Evolutionary conservation across 331 rosid genomes (phyloP), one percentile per base, ranked within the genome.

Genomic region (Telfairia occidentalis): DNA sequence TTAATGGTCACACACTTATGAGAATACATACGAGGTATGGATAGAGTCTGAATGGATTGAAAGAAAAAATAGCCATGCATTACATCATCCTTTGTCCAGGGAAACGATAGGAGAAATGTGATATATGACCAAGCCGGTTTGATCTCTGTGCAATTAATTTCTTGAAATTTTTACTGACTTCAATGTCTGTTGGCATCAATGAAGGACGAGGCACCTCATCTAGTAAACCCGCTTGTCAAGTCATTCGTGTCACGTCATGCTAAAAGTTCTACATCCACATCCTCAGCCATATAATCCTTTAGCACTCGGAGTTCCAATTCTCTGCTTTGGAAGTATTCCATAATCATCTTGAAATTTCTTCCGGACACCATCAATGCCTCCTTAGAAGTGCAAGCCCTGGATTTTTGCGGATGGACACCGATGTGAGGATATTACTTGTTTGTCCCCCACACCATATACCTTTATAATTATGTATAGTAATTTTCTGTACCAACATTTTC

Each of bases 171-270:
- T 24, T 13, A 11, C 32, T 38, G 70, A 52, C 24, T 53, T 54
- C 29, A 55, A 55, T 81, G 53, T 64, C 34, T 70, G 23, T 53
- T 26, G 71, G 55, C 50, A 64, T 65, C 52, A 73, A 70, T 84
- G 85, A 84, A 93, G 98, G 97, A 93, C 69, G 98, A 93, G 86
- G 96, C 98, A 50, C 97, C 97, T 46, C 83, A 85, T 80, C 90
- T 93, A 59, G 98, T 93, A 81, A 93, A 93, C 77, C 96, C 95
- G 43, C 90, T 91, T 30, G 89, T 93, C 4, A 88, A 89, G 83
- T 88, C 98, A 54, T 93, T 93, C 73, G 97, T 91, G 81, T 90
- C 90, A 21, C 90, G 92, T 67, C 97, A 93, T 81, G 85, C 91
- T 78, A 66, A 81, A 49, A 80, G 87, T 45, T 79, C 89, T 53